Conservation (phyloP, 352 stramenopile genomes). For the Peronospora belbahrii region DNA sequence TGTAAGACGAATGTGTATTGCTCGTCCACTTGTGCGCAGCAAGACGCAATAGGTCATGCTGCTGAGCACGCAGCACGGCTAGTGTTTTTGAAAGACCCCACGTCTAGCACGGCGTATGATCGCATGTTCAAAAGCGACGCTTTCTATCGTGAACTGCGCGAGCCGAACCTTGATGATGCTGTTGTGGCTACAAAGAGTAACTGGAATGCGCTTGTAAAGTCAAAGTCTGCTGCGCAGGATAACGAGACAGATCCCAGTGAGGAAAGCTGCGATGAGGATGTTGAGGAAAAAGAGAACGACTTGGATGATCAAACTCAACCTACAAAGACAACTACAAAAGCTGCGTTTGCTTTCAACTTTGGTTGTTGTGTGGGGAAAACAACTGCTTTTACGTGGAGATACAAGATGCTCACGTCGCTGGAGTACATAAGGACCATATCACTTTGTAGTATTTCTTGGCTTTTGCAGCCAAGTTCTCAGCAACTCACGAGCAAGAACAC, state of each 20-base stretch:
- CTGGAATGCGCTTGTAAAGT: constrained; percentile 34
- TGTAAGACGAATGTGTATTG: constrained; percentile 83
- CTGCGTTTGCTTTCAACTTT: constrained; percentile 41
- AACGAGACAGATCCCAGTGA: constrained; percentile 8
- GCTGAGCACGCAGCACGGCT: constrained; percentile 64
- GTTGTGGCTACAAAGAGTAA: constrained; percentile 36
- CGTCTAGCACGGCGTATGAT: constrained; percentile 28
- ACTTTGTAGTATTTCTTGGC: background rate
- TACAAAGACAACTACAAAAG: constrained; percentile 13
- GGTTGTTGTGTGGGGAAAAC: no score
- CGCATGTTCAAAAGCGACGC: constrained; percentile 48
- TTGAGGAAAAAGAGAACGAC: constrained; percentile 18
- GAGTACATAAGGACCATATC: no score
- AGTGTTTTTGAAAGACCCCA: constrained; percentile 56
- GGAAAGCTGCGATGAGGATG: constrained; percentile 18
- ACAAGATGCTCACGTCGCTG: no score
- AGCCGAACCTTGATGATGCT: constrained; percentile 27
- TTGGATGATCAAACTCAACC: constrained; percentile 11
- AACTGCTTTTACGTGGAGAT: no score
- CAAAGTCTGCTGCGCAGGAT: constrained; percentile 7
- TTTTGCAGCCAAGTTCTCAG: constrained; percentile 11
- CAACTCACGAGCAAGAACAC: constrained; percentile 11
- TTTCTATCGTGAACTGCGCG: constrained; percentile 46
- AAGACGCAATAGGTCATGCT: constrained; percentile 32
- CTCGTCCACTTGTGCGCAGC: constrained; percentile 38